Base-by-base conservation (phyloP, 768 basidiomycete species). In the Krasilnikovozyma curviuscula region DNA sequence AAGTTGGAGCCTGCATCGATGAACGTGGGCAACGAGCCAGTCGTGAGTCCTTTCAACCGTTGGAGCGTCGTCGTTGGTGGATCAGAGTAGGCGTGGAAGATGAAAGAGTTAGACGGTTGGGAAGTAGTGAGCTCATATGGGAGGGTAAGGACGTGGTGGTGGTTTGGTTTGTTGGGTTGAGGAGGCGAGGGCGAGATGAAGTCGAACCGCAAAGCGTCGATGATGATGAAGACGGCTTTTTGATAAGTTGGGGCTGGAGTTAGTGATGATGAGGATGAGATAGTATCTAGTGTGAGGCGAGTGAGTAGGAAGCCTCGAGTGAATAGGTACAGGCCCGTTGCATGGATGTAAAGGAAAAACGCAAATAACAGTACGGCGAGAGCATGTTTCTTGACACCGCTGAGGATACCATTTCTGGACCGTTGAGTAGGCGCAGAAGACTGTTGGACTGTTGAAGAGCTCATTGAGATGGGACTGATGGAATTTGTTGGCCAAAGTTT, bases 41-140 rank as follows among this genome's bases (percentile, higher is more conserved):
- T 95, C 0, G 86, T 93, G 34, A 98, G 67, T 0, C 79, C 93
- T 58, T 98, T 98, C 56, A 98, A 78, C 2, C 93, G 74, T 62
- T 97, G 93, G 32, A 97, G 71, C 0, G 91, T 97, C 0, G 85
- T 76, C 0, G 93, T 98, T 0, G 93, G 93, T 0, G 93, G 91
- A 59, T 98, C 91, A 3, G 86, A 76, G 64, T 83, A 78, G 2
- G 84, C 72, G 59, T 95, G 81, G 64, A 84, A 86, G 37, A 97
- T 68, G 63, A 91, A 76, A 0, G 88, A 89, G 45, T 78, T 73
- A 32, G 68, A 61, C 0, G 93, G 89, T 14, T 72, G 64, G 2
- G 65, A 57, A 0, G 68, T 66, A 0, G 81, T 78, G 29, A 95
- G 70, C 57, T 81, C 73, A 3, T 69, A 67, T 0, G 91, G 91